phyloP scores from a whole-genome alignment of 1,284 basidiomycete genomes.

The Microbotryomycetes sp. region DNA sequence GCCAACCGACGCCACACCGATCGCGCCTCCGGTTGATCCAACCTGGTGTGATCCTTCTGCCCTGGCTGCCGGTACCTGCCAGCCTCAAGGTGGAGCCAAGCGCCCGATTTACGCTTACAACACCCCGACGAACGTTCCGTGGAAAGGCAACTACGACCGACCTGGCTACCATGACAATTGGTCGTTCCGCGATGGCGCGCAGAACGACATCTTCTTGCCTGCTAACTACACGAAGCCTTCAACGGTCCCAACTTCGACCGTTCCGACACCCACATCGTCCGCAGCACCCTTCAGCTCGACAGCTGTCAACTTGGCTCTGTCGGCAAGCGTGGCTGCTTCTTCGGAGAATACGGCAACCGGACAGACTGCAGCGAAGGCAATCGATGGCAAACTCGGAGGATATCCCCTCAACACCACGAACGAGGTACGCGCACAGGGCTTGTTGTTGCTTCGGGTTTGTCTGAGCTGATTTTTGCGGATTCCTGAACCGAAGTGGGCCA shows the following conservation, averaged over 20 bases:
- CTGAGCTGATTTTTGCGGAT: no score
- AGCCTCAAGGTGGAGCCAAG: constrained; percentile 13
- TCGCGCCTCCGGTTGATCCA: constrained; percentile 21
- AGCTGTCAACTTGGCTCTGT: background rate
- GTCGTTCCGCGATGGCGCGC: constrained; percentile 25
- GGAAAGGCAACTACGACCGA: constrained; percentile 18
- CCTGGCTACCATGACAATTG: constrained; percentile 20
- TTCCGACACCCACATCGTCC: background rate
- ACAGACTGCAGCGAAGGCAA: background rate
- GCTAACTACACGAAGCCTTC: background rate
- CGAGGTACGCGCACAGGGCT: background rate
- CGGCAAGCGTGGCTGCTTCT: background rate
- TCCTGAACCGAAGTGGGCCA: constrained; percentile 20
- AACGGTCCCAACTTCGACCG: background rate
- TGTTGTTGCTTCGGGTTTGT: background rate
- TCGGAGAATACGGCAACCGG: background rate
- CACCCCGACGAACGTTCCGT: background rate
- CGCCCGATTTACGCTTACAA: constrained; percentile 19
- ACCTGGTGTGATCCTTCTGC: background rate
- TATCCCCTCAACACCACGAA: background rate
- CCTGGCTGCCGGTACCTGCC: background rate
- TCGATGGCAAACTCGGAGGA: constrained; percentile 7
- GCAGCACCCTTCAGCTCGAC: background rate
- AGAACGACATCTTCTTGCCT: constrained; percentile 25
- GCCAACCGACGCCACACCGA: constrained; percentile 11